These are phyloP conservation scores for Sphaceloma murrayae DNA, from an alignment of 2,329 filamentous ascomycete species.

Conservation along the genomic window DNA sequence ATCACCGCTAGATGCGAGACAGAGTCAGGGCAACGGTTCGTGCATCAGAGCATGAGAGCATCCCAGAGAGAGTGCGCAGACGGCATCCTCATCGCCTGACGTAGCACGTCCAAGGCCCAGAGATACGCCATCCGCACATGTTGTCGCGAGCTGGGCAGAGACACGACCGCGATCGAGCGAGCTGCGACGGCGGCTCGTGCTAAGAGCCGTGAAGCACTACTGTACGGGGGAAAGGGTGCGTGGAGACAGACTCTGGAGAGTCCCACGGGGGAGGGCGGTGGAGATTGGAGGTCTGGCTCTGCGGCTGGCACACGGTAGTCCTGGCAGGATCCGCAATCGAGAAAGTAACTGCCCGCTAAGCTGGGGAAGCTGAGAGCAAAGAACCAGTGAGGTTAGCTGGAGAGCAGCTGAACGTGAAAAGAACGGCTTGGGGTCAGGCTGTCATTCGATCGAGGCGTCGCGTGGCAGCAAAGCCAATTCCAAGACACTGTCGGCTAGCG, in stretches of 20 bases:
- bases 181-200: no score
- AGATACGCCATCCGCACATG: constrained; percentile 7
- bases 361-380: neutral
- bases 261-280: constrained; percentile 3
- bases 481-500: constrained; percentile 1
- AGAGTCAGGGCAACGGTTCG: constrained; percentile 13
- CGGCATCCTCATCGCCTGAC: no score
- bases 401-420: neutral
- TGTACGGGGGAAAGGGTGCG: neutral
- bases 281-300: neutral
- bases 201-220: no score
- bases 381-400: constrained; percentile 4
- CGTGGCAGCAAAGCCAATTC: constrained; percentile 9
- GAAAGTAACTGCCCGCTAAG: constrained; percentile 2
- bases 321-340: no score
- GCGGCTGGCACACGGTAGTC: neutral
- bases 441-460: constrained; percentile 15
- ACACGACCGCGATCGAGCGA: neutral
- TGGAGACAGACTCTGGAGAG: constrained; percentile 1
- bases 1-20: neutral
- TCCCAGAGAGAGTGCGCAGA: no score
- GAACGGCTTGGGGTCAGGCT: neutral
- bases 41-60: no score
- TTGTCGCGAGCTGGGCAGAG: neutral
- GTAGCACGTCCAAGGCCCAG: no score